Base-by-base conservation (phyloP, 306 rosid species). In the Cucumis melo region DNA sequence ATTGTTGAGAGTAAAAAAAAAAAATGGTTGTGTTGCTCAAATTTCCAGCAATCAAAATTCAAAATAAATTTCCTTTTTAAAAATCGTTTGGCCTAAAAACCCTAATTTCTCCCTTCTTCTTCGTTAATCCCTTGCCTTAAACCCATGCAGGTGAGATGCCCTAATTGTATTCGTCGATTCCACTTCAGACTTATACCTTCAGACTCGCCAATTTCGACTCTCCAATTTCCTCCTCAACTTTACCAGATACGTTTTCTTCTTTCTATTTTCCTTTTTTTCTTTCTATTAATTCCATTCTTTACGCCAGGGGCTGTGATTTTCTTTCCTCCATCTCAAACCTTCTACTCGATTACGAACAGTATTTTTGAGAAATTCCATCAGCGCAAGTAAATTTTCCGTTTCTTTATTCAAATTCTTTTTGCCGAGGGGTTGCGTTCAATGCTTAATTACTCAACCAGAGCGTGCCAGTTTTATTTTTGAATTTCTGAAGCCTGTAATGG, bases 91-190 rank as follows among this genome's bases (percentile, higher is more conserved):
- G 36, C 5, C 60, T 17, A 27, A 72, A 51, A 72, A 72, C 76
- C 76, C 76, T 72, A 72, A 70, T 70, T 70, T 24, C 39, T 46
- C 9, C 75, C 23, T 48, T 70, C 57, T 70, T 70, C 75, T 70
- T 41, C 75, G 8, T 46, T 70, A 70, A 72, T 72, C 10, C 76
- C 17, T 48, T 44, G 21, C 55, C 76, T 48, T 72, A 72, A 72
- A 72, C 76, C 76, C 76, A 72, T 72, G 44, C 42, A 72, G 76
- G 61, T 32, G 59, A 51, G 60, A 27, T 72, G 23, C 76, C 38
- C 44, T 16, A 29, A 27, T 72, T 72, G 60, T 72, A 17, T 72
- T 72, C 76, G 42, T 72, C 27, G 38, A 48, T 70, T 70, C 16
- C 41, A 5, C 24, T 46, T 15, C 23, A 46, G 21, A 21, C 39